Conservation (phyloP, 108 stramenopile genomes). For the Poteriospumella lacustris region DNA sequence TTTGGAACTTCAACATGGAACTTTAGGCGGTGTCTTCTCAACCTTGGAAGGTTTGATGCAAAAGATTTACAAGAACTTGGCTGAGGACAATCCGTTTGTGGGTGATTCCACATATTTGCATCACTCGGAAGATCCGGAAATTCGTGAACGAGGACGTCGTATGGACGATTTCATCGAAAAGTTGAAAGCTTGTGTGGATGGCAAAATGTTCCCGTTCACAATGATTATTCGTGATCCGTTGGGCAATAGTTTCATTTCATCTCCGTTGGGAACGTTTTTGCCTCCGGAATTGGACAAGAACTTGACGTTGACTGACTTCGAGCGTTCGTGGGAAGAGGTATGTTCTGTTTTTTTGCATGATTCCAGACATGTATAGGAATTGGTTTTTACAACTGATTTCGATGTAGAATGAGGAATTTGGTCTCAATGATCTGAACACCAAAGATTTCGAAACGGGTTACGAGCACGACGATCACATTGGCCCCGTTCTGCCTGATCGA, state of each 20-base stretch:
- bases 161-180: slow-evolving; percentile 50
- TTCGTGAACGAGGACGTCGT: background rate
- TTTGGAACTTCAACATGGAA: slow-evolving; percentile 44
- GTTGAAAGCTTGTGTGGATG: slow-evolving; percentile 53
- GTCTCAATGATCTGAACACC: slow-evolving; percentile 22
- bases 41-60: slow-evolving; percentile 74
- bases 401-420: slow-evolving; percentile 22
- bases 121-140: background rate
- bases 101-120: slow-evolving; percentile 59
- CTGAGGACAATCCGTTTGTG: slow-evolving; percentile 63
- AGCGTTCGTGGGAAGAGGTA: slow-evolving; percentile 28
- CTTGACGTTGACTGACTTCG: background rate
- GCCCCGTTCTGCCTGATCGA: background rate
- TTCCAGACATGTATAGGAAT: background rate
- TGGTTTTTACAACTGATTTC: background rate
- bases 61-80: slow-evolving; percentile 60
- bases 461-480: background rate
- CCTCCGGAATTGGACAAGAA: background rate
- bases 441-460: slow-evolving; percentile 29
- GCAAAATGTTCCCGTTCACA: slow-evolving; percentile 66
- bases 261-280: background rate
- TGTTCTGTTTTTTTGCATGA: background rate
- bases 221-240: slow-evolving; percentile 71
- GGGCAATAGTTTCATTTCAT: slow-evolving; percentile 72
- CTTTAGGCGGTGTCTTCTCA: slow-evolving; percentile 77